Evolutionary conservation across 176 grass and related monocot genomes (phyloP).

Genomic region (Oryza nivara): DNA sequence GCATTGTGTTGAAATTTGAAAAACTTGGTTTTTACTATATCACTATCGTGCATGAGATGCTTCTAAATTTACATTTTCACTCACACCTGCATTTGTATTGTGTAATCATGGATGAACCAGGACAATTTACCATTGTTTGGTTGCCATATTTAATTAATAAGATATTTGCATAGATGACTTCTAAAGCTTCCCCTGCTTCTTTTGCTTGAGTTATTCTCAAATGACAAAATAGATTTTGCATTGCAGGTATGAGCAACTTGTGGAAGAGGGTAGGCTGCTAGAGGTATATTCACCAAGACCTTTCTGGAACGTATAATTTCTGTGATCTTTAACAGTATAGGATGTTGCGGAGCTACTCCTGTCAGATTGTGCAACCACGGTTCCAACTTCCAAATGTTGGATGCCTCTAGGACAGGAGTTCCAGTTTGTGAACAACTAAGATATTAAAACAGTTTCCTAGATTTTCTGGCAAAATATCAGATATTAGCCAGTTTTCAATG

Average conservation of each 20-base stretch:
- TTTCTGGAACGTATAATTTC: neutral
- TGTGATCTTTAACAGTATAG: neutral
- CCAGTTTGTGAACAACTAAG: constrained; percentile 12
- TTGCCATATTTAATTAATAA: neutral
- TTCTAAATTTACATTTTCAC: constrained; percentile 11
- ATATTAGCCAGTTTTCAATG: neutral
- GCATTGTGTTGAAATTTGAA: neutral
- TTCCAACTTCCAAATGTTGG: neutral
- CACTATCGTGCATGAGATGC: neutral
- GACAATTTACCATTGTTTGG: neutral
- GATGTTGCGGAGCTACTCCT: constrained; percentile 12
- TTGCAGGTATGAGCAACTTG: constrained; percentile 91
- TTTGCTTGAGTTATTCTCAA: constrained; percentile 15
- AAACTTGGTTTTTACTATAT: neutral
- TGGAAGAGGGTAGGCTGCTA: constrained; percentile 85
- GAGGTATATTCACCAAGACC: constrained; percentile 58
- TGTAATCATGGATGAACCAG: neutral
- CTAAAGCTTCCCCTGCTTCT: neutral
- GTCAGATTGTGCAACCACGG: neutral
- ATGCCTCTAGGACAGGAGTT: neutral
- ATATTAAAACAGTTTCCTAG: neutral
- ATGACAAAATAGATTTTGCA: constrained; percentile 23
- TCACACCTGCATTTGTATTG: constrained; percentile 8
- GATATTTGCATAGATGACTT: neutral
- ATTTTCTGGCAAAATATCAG: constrained; percentile 1